Percentiles rank a stretch among this genome's conserved stretches.
Evolutionary conservation across 345 rosid genomes (phyloP).

Genomic region (Conringia planisiliqua): DNA sequence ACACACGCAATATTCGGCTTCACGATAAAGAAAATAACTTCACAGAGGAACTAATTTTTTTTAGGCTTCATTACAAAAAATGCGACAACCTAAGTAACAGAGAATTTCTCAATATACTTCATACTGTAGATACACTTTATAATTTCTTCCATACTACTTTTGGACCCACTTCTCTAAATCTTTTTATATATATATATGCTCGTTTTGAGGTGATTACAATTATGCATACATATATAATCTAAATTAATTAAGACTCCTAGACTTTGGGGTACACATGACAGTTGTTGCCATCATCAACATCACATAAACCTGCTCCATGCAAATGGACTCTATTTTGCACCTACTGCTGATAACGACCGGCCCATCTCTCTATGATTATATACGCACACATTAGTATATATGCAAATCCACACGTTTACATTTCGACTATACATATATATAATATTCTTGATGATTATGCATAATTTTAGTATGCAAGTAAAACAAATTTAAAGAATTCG

Average conservation of each 20-base stretch:
- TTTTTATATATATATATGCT: not conserved
- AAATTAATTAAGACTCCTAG: conserved; percentile 36
- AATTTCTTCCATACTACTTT: not conserved
- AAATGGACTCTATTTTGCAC: conserved; percentile 42
- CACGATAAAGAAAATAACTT: not conserved
- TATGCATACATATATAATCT: not conserved
- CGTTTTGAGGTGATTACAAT: not conserved
- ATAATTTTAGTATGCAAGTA: not conserved
- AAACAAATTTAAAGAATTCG: not conserved
- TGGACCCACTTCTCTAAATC: not conserved
- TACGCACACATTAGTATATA: not conserved
- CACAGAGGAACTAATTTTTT: not conserved
- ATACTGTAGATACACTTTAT: not conserved
- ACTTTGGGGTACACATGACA: conserved; percentile 47
- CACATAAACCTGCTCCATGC: conserved; percentile 39
- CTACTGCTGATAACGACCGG: conserved; percentile 36
- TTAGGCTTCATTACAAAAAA: not conserved
- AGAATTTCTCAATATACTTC: not conserved
- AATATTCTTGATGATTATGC: not conserved
- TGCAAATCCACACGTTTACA: conserved; percentile 14
- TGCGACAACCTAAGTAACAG: not conserved
- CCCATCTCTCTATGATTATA: conserved; percentile 26
- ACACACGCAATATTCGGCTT: not conserved
- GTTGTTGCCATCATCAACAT: conserved; percentile 48
- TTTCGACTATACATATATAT: not conserved